A percentile compares a stretch with the other conserved stretches of the same genome.
Evolutionary conservation across 2,329 filamentous ascomycete species (phyloP).

Genomic region (Aspergillus calidoustus): DNA sequence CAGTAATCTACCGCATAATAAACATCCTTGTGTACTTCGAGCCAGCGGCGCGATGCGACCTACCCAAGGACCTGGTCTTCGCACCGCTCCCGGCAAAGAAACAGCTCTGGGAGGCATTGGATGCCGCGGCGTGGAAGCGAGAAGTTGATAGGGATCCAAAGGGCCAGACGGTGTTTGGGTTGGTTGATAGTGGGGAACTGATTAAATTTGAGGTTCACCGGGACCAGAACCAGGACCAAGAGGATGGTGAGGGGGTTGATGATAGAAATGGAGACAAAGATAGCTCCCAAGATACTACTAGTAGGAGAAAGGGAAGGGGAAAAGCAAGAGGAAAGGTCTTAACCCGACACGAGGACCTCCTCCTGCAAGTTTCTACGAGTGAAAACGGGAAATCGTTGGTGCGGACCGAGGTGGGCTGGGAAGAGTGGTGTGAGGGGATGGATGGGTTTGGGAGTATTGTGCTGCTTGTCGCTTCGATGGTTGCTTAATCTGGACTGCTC

Average conservation of each 20-base stretch:
- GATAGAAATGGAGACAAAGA: neutral
- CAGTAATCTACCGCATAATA: conserved; percentile 46
- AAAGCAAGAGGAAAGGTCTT: neutral
- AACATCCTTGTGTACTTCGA: conserved; percentile 52
- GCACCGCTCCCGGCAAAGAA: conserved; percentile 50
- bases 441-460: conserved; percentile 52
- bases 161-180: neutral
- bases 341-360: neutral
- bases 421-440: conserved; percentile 54
- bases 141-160: conserved; percentile 34
- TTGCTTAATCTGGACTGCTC: neutral
- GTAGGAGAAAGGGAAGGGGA: neutral
- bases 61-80: conserved; percentile 42
- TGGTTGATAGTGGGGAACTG: neutral
- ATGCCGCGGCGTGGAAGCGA: conserved; percentile 41
- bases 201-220: neutral
- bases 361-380: neutral
- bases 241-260: neutral
- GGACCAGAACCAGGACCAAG: neutral
- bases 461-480: conserved; percentile 50
- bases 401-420: conserved; percentile 38
- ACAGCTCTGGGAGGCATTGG: conserved; percentile 50
- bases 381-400: neutral
- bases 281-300: neutral
- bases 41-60: conserved; percentile 43